Evolutionary conservation across 2,329 filamentous ascomycete genomes (phyloP), one percentile per base, ranked within the genome.

Genomic region (Phialocephala sp.): DNA sequence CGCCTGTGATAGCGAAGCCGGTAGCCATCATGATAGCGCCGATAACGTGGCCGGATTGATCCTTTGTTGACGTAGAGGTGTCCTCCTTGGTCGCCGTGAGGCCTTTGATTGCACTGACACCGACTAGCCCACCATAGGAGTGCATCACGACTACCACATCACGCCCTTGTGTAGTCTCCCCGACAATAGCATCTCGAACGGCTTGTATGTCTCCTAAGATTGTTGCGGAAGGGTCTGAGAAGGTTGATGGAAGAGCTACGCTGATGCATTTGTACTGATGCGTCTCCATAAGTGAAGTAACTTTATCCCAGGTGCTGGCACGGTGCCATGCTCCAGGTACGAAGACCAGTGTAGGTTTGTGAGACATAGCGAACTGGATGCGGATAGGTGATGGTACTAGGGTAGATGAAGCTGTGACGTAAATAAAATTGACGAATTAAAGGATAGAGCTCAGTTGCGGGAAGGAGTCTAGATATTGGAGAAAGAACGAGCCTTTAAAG

Each of bases 271-370:
- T 76, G 47, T 76, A 71, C 11, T 73, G 63, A 27, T 73, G 62
- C 12, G 74, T 52, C 3, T 72, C 61, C n/a, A 77, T 64, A 12
- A 80, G 73, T 45, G 75, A 74, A 37, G 47, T 70, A 2, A 79
- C 71, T 61, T 73, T 74, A 59, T 79, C 74, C 77, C 78, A 81
- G 52, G 75, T 74, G 22, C 73, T 75, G 8, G 72, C 71, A 24
- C 65, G 70, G 63, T 85, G 83, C 82, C 83, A 84, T 32, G 81
- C 77, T 5, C 83, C 83, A 1, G 78, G 82, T 0, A 85, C 76
- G 22, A 85, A 78, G 63, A 85, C 65, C 0, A 85, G 71, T 11
- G 77, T 79, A 50, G 78, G 77, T 36, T 70, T 71, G 9, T 4
- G 20, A 37, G 55, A 37, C 55, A 57, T 57, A 2, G n/a, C 22